Conservation (phyloP, 257 asterid species). For the Fraxinus americana region DNA sequence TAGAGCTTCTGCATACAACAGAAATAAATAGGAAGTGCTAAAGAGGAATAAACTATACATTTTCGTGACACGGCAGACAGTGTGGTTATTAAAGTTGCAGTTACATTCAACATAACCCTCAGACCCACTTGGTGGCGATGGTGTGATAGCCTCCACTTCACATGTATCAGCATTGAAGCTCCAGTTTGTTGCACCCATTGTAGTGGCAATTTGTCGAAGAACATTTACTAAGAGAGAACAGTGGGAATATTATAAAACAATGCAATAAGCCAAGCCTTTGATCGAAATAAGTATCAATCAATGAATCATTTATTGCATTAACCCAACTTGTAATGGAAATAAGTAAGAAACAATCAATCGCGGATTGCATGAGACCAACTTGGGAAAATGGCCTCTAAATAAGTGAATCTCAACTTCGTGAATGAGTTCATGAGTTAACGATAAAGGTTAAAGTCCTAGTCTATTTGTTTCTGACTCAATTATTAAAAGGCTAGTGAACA, state of each 20-base stretch:
- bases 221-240: slow-evolving; percentile 49
- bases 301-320: not conserved
- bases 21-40: not conserved
- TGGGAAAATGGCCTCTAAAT: not conserved
- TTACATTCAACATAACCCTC: slow-evolving; percentile 63
- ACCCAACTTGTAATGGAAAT: not conserved
- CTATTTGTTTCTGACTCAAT: not conserved
- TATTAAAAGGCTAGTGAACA: not conserved
- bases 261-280: not conserved
- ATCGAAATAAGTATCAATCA: not conserved
- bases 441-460: not conserved
- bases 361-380: not conserved
- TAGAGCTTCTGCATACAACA: not conserved
- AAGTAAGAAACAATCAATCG: not conserved
- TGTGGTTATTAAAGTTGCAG: slow-evolving; percentile 44
- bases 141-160: slow-evolving; percentile 52
- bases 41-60: slow-evolving; percentile 44
- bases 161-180: slow-evolving; percentile 64
- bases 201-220: slow-evolving; percentile 64
- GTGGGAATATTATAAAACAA: not conserved
- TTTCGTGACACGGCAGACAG: slow-evolving; percentile 58
- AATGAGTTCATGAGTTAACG: not conserved
- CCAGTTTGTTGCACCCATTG: slow-evolving; percentile 81
- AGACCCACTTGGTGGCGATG: slow-evolving; percentile 42
- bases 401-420: too few relatives aligned